Evolutionary conservation across 2,329 filamentous ascomycete species (phyloP), one percentile per base, ranked within the genome.

Genomic region (Scytalidium lignicola): DNA sequence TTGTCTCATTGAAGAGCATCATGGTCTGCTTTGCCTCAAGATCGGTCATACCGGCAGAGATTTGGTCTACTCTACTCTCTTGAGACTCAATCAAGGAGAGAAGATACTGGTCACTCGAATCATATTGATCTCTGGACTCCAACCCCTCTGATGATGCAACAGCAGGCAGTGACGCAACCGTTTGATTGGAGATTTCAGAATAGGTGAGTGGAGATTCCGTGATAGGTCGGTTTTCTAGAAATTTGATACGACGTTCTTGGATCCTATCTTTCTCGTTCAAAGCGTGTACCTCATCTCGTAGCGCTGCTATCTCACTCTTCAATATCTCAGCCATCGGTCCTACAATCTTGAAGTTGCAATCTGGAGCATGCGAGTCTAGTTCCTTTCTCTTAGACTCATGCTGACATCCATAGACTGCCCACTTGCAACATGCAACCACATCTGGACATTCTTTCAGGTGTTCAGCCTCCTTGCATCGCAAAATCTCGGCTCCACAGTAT

Each of bases 1-100:
- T 73, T 4, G 79, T 76, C 62, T 83, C 78, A 56, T 82, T 83
- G 59, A 83, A 72, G 8, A 81, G 72, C 72, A 79, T 76, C 65
- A 82, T 76, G 26, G 74, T 79, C 59, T 83, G 79, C 44, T 78
- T 74, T 3, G 75, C 76, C 58, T 83, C 80, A 44, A 82, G 70
- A 50, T 82, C 79, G 18, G 74, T 76, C 32, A 83, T 58, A 40
- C 74, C 75, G 48, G 79, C 74, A 45, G 79, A 76, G 2, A 84
- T 65, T 44, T 79, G 74, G 55, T 80, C 78, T 40, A 83, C 75
- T 64, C 70, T 77, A 62, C 61, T 73, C 57, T 82, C 78, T 55
- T 77, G 72, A n/a, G 72, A 68, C 57, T 77, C 70, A 19, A 78
- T 70, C 19, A 76, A 59, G 18, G 71, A 64, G 45, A 73, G 55